phyloP scores from a whole-genome alignment of 2,329 filamentous ascomycete genomes.

The Lasiodiplodia gonubiensis region DNA sequence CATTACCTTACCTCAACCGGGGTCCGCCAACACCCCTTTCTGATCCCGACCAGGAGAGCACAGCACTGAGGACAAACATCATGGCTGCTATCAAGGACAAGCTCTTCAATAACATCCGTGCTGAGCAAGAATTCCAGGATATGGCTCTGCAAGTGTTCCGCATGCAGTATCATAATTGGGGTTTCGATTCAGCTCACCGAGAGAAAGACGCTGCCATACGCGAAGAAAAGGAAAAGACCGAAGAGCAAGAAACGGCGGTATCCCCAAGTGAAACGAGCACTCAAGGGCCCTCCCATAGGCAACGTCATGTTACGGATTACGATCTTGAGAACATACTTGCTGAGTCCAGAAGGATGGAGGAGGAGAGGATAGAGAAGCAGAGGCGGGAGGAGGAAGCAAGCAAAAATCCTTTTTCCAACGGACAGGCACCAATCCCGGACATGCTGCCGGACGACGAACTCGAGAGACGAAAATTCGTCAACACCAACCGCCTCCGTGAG shows the following conservation, averaged over 20 bases:
- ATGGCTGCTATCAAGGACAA: constrained; percentile 45
- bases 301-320: constrained; percentile 66
- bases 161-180: constrained; percentile 50
- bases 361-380: constrained; percentile 72
- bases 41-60: constrained; percentile 48
- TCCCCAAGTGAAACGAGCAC: constrained; percentile 45
- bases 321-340: constrained; percentile 64
- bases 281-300: constrained; percentile 58
- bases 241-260: constrained; percentile 42
- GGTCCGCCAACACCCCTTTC: constrained; percentile 51
- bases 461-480: constrained; percentile 64
- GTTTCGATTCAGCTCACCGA: constrained; percentile 43
- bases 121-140: constrained; percentile 38
- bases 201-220: constrained; percentile 47
- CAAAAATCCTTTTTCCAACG: constrained; percentile 72
- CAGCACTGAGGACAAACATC: constrained; percentile 42
- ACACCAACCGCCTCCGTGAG: constrained; percentile 69
- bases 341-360: constrained; percentile 72
- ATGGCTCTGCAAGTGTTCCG: constrained; percentile 44
- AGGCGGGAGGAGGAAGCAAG: constrained; percentile 52
- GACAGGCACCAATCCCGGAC: constrained; percentile 72
- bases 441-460: constrained; percentile 70
- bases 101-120: constrained; percentile 43
- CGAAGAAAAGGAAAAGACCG: constrained; percentile 42
- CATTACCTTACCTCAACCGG: constrained; percentile 54